phyloP scores from a whole-genome alignment of 805 yeast genomes.

The Ogataea paradorogensis region DNA sequence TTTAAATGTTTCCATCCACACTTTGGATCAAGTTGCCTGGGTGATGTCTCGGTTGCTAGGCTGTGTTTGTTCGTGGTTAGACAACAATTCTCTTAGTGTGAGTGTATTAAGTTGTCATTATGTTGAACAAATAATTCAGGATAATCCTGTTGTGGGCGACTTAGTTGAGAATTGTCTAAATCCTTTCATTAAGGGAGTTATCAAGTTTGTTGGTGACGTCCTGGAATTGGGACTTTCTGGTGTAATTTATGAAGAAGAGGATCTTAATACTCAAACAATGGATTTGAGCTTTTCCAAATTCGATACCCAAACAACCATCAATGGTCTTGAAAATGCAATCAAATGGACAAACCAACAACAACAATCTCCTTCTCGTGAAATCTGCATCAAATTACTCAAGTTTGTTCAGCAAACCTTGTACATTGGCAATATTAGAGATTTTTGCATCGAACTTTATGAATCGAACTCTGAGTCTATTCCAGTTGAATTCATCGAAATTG shows the following conservation, averaged over 20 bases:
- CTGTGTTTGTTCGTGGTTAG: conserved; percentile 68
- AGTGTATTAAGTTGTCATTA: conserved; percentile 75
- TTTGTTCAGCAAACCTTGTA: conserved; percentile 6
- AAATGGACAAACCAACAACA: conserved; percentile 30
- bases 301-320: conserved; percentile 17
- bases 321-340: conserved; percentile 34
- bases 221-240: conserved; percentile 48
- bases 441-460: conserved; percentile 13
- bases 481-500: conserved; percentile 6
- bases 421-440: conserved; percentile 9
- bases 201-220: conserved; percentile 50
- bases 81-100: conserved; percentile 70
- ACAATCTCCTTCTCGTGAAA: conserved; percentile 9
- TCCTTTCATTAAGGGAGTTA: conserved; percentile 49
- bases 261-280: conserved; percentile 62
- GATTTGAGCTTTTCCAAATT: conserved; percentile 41
- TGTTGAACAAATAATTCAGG: conserved; percentile 35
- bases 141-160: conserved; percentile 13
- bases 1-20: conserved; percentile 41
- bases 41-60: conserved; percentile 54
- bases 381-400: conserved; percentile 19
- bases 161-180: conserved; percentile 51
- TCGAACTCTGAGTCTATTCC: not conserved
- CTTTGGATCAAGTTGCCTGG: conserved; percentile 41
- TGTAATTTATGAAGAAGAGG: conserved; percentile 75